Percentiles rank a stretch among this genome's conserved stretches.
Conservation (phyloP, 768 basidiomycete species). For the Phylloporus rhodoxanthus region DNA sequence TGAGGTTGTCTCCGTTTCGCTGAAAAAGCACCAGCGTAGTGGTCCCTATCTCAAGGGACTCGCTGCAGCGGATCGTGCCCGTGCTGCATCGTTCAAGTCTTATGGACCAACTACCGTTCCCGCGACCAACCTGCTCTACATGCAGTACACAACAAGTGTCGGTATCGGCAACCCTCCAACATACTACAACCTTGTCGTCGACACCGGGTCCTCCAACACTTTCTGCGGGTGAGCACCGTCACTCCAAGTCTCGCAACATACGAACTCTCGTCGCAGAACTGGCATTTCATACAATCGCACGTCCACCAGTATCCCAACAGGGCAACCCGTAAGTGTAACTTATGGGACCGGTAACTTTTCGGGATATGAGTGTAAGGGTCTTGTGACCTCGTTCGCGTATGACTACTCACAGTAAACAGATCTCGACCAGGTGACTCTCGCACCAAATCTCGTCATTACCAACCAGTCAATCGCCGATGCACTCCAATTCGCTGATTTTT, state of each 20-base stretch:
- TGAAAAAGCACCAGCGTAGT: conserved; percentile 2
- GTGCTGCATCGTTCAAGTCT: conserved; percentile 3
- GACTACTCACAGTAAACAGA: conserved; percentile 1
- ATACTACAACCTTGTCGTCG: conserved; percentile 23
- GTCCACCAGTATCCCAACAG: conserved; percentile 17
- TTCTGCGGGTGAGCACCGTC: conserved; percentile 11
- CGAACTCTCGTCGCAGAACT: conserved; percentile 6
- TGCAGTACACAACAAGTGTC: conserved; percentile 16
- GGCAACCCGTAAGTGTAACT: conserved; percentile 3
- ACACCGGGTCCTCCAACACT: conserved; percentile 27
- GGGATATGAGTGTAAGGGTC: conserved; percentile 32
- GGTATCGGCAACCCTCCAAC: conserved; percentile 22
- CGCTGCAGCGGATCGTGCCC: conserved; percentile 10
- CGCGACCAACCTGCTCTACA: conserved; percentile 5
- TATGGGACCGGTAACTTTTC: conserved; percentile 10
- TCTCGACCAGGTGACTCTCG: conserved; percentile 20
- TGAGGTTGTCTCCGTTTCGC: neutral
- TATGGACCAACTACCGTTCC: conserved; percentile 2
- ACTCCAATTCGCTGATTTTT: conserved; percentile 6
- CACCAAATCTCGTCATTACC: conserved; percentile 15
- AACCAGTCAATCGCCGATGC: conserved; percentile 26
- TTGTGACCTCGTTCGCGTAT: neutral
- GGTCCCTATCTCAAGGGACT: conserved; percentile 10
- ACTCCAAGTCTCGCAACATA: neutral
- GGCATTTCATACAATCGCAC: conserved; percentile 12